A percentile compares a stretch with the other conserved stretches of the same genome.
Conservation (phyloP, 148 eudicot species). For the Pharnaceum exiguum region DNA sequence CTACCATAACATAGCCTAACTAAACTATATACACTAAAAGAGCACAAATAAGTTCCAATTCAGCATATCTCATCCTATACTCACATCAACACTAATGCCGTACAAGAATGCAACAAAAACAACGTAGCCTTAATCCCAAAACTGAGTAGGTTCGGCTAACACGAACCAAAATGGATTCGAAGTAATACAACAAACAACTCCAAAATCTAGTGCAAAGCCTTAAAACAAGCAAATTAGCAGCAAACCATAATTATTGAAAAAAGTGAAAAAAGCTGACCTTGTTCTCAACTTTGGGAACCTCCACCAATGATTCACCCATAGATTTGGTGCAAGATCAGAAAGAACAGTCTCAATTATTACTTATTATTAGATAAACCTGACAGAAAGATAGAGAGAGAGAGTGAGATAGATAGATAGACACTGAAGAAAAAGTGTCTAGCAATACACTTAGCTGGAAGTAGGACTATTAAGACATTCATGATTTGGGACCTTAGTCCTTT, state of each 20-base stretch:
- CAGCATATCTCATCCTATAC: slow-evolving; percentile 11
- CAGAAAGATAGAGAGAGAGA: slow-evolving; percentile 3
- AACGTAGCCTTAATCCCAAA: background rate
- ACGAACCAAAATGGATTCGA: background rate
- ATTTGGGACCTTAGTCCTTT: slow-evolving; percentile 7
- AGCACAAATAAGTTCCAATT: background rate
- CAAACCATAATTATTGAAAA: slow-evolving; percentile 17
- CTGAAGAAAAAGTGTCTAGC: slow-evolving; percentile 14
- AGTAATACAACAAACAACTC: slow-evolving; percentile 5
- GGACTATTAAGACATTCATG: slow-evolving; percentile 15
- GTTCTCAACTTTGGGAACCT: slow-evolving; percentile 38
- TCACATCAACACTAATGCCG: slow-evolving; percentile 19
- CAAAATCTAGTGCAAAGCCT: background rate
- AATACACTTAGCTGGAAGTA: slow-evolving; percentile 20
- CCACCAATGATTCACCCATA: slow-evolving; percentile 67
- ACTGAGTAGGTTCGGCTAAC: slow-evolving; percentile 6
- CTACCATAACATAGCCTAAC: background rate
- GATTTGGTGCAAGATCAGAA: slow-evolving; percentile 28
- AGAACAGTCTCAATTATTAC: too few relatives aligned
- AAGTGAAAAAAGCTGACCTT: slow-evolving; percentile 43
- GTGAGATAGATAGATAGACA: background rate
- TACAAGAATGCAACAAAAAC: too few relatives aligned
- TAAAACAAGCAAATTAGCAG: slow-evolving; percentile 19
- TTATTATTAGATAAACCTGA: slow-evolving; percentile 18
- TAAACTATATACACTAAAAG: background rate